Evolutionary conservation across 345 rosid species (phyloP).

Genomic region (Gossypium longicalyx): DNA sequence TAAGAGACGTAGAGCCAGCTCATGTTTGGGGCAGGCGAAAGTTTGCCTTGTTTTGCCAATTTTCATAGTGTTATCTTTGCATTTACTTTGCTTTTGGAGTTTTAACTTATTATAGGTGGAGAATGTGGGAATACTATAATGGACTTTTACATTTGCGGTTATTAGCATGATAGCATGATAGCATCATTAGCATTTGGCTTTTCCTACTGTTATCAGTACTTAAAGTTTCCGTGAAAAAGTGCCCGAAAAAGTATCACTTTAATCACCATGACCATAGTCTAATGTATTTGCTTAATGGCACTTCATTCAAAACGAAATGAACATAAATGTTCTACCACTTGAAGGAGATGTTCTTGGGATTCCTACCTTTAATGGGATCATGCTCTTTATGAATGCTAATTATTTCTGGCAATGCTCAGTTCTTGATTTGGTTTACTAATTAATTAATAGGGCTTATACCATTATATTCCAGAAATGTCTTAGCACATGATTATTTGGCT

Average conservation of each 20-base stretch:
- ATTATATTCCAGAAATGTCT: background rate
- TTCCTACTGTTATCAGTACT: background rate
- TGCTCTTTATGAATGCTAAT: background rate
- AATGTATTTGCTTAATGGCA: background rate
- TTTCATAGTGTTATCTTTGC: background rate
- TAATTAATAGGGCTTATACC: constrained; percentile 1
- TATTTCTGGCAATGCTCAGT: background rate
- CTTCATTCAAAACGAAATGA: background rate
- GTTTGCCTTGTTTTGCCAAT: background rate
- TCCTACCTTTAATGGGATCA: background rate
- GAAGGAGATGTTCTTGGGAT: no score
- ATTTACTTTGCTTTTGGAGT: background rate
- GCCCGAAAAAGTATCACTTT: background rate
- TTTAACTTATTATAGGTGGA: background rate
- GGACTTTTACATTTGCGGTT: background rate
- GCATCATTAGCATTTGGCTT: background rate
- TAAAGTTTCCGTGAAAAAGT: background rate
- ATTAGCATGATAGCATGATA: background rate
- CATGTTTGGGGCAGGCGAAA: background rate
- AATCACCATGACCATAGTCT: background rate
- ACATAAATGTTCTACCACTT: background rate
- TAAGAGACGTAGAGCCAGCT: background rate
- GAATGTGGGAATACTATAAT: background rate
- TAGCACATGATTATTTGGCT: background rate
- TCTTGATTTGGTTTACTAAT: background rate